phyloP scores from a whole-genome alignment of 306 rosid species.

The Trichosanthes cucumerina region DNA sequence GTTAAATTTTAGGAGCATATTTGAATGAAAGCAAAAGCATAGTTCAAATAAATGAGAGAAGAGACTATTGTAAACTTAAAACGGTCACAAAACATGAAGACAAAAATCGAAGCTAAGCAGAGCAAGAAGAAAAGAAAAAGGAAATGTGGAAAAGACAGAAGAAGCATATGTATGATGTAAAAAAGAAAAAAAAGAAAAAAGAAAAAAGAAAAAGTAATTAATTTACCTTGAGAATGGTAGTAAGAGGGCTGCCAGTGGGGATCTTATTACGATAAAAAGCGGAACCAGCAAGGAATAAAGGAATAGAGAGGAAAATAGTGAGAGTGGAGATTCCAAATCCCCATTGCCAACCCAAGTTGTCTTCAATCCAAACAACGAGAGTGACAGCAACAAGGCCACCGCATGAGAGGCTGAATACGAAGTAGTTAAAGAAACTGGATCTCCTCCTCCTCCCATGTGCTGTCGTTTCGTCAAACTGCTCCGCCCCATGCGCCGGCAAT shows the following conservation, averaged over 20 bases:
- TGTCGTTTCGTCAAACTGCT: slow-evolving; percentile 56
- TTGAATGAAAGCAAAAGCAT: no score
- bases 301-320: slow-evolving; percentile 52
- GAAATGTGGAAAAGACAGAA: no score
- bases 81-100: no score
- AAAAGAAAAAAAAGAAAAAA: no score
- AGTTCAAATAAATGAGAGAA: no score
- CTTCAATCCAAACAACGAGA: slow-evolving; percentile 78
- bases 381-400: slow-evolving; percentile 77
- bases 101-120: no score
- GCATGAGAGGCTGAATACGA: slow-evolving; percentile 54
- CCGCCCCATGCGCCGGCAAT: slow-evolving; percentile 71
- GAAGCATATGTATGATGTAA: no score
- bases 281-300: slow-evolving; percentile 65
- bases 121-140: no score
- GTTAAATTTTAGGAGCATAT: no score
- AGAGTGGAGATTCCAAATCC: slow-evolving; percentile 61
- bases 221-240: slow-evolving; percentile 55
- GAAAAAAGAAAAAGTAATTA: no score
- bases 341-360: slow-evolving; percentile 86
- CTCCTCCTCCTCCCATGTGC: slow-evolving; percentile 51
- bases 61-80: no score
- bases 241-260: slow-evolving; percentile 64
- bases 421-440: slow-evolving; percentile 67
- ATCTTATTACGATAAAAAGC: slow-evolving; percentile 45